These are phyloP conservation scores for Kurtzmaniella quercitrusa DNA, from an alignment of 1,139 yeast genomes.

Conservation along the genomic window DNA sequence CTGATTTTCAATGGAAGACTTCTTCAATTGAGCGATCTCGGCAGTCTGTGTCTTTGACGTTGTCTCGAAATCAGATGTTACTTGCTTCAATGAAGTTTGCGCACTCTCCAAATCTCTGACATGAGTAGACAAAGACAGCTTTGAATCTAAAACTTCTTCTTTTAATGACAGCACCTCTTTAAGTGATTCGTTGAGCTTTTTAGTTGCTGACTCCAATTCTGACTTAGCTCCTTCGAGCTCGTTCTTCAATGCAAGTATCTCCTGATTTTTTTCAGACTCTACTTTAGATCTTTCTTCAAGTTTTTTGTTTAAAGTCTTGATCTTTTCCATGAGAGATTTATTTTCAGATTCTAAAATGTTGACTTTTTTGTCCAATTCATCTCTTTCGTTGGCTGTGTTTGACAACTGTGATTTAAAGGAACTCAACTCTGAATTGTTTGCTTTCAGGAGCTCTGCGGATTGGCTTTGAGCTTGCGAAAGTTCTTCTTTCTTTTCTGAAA, in stretches of 20 bases:
- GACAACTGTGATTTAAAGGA: background rate
- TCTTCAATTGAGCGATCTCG: background rate
- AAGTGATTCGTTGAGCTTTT: background rate
- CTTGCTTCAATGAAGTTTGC: background rate
- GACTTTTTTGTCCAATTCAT: background rate
- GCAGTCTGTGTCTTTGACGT: background rate
- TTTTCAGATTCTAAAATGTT: background rate
- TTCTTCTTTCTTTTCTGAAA: background rate
- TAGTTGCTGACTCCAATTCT: background rate
- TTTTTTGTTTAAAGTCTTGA: slow-evolving; percentile 32
- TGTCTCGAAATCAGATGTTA: background rate
- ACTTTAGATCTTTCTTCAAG: background rate
- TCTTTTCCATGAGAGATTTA: slow-evolving; percentile 22
- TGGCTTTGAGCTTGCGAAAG: background rate
- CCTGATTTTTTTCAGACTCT: background rate
- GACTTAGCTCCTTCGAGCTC: background rate
- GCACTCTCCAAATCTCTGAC: background rate
- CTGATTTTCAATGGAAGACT: background rate
- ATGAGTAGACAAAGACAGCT: background rate
- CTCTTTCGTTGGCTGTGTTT: background rate
- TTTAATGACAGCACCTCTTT: background rate
- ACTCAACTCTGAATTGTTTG: background rate
- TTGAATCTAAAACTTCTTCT: background rate
- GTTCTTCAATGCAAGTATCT: background rate
- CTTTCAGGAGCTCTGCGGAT: background rate